Conservation (phyloP, 495 filamentous ascomycete species). For the Hypoxylon subgilvum region DNA sequence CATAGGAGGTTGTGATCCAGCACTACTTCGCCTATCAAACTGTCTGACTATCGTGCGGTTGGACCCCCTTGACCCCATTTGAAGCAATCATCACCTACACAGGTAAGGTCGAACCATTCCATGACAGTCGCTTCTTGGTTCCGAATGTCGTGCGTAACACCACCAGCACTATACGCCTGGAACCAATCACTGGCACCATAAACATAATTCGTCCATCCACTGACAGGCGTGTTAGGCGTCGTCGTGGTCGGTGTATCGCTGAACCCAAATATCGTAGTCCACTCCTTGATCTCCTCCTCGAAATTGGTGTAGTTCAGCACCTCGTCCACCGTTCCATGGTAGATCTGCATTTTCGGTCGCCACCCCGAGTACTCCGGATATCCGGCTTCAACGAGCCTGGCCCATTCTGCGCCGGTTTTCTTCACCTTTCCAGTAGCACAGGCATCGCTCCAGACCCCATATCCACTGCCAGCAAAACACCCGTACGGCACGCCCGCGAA, state of each 20-base stretch:
- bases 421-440: conserved; percentile 52
- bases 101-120: conserved; percentile 56
- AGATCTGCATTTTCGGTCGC: conserved; percentile 63
- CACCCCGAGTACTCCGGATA: conserved; percentile 58
- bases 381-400: conserved; percentile 49
- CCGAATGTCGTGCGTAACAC: conserved; percentile 58
- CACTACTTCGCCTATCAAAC: too few species aligned
- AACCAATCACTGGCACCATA: conserved; percentile 53
- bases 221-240: conserved; percentile 44
- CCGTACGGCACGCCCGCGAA: conserved; percentile 67
- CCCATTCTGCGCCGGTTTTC: conserved; percentile 52
- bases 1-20: neutral
- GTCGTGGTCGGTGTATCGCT: conserved; percentile 40
- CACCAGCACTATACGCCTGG: conserved; percentile 55
- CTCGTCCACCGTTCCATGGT: conserved; percentile 57
- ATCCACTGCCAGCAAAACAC: conserved; percentile 59
- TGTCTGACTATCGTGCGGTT: neutral
- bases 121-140: conserved; percentile 56
- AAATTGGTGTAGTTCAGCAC: conserved; percentile 58
- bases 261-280: conserved; percentile 46
- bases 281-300: conserved; percentile 60
- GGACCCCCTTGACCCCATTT: conserved; percentile 44
- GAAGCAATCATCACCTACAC: conserved; percentile 43
- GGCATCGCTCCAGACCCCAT: conserved; percentile 53
- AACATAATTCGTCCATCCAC: conserved; percentile 54